Evolutionary conservation across 1,139 yeast genomes (phyloP), one percentile per base, ranked within the genome.

Genomic region (Groenewaldozyma auringiensis): DNA sequence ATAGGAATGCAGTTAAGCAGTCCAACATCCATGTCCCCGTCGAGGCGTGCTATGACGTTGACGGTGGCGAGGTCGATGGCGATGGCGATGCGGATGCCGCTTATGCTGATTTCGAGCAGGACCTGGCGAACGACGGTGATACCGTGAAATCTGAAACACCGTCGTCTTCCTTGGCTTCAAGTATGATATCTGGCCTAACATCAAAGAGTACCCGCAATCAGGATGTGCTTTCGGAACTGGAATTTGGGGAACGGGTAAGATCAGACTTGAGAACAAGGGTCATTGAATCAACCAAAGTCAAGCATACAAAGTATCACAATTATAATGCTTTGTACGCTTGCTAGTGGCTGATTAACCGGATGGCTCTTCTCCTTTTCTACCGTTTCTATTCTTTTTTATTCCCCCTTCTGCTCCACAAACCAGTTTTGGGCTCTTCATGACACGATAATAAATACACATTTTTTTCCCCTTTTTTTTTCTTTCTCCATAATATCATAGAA

Each of bases 211-310:
- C 39, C 11, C 8, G 39, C 21, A 35, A 20, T 13, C 42, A 18
- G 22, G 36, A 31, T 22, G 50, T 46, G 2, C 21, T 46, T 22
- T 38, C 48, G 21, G 54, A 51, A 41, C 32, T 52, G 41, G 53
- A 52, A 37, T 52, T 45, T 44, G 55, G 53, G n/a, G 53, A 50
- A 16, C 45, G 47, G 11, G 55, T 50, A 3, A 29, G 39, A 29
- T 4, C 29, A 8, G 29, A 25, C 6, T 6, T 25, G 11, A 11
- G 29, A 8, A 25, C 29, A 25, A 25, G 29, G 29, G 29, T 25
- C 11, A 25, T 25, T 11, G 11, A 11, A 6, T 25, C 29, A 11
- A 25, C 29, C 11, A 11, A 11, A 6, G 29, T 25, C 29, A 25
- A 25, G 11, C 11, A 25, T 25, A 25, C 29, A 25, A 25, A 25